A percentile compares a stretch with the other conserved stretches of the same genome.
Conservation (phyloP, 2,329 filamentous ascomycete species). For the Lachnellula arida region DNA sequence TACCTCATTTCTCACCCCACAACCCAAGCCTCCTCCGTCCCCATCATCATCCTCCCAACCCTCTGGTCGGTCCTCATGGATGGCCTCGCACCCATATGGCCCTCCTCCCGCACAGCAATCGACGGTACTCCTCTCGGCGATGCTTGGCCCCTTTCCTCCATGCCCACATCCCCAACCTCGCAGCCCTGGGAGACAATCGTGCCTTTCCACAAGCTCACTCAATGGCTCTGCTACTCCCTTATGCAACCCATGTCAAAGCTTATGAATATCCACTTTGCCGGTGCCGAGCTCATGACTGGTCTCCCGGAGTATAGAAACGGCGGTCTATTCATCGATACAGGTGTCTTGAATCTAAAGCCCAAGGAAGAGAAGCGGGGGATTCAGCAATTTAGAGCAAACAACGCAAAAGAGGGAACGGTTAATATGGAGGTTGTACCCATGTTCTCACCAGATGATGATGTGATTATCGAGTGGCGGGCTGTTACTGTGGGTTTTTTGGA, state of each 20-base stretch:
- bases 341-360: constrained; percentile 70
- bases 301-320: constrained; percentile 91
- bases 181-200: constrained; percentile 76
- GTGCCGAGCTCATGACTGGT: constrained; percentile 77
- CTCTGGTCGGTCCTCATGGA: constrained; percentile 90
- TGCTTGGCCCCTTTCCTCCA: constrained; percentile 83
- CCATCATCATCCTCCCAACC: constrained; percentile 80
- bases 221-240: constrained; percentile 91
- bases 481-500: constrained; percentile 72
- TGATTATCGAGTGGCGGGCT: constrained; percentile 76
- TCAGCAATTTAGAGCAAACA: constrained; percentile 64
- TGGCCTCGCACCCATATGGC: constrained; percentile 84
- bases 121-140: constrained; percentile 86
- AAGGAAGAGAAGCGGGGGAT: constrained; percentile 67
- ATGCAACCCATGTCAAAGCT: constrained; percentile 86
- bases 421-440: constrained; percentile 69
- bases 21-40: constrained; percentile 82
- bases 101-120: constrained; percentile 76
- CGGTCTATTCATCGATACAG: constrained; percentile 79
- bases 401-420: constrained; percentile 65
- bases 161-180: constrained; percentile 53
- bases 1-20: constrained; percentile 89
- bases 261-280: constrained; percentile 75
- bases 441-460: constrained; percentile 69
- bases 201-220: constrained; percentile 90